phyloP scores from a whole-genome alignment of 805 yeast genomes.

The Yarrowia divulgata region DNA sequence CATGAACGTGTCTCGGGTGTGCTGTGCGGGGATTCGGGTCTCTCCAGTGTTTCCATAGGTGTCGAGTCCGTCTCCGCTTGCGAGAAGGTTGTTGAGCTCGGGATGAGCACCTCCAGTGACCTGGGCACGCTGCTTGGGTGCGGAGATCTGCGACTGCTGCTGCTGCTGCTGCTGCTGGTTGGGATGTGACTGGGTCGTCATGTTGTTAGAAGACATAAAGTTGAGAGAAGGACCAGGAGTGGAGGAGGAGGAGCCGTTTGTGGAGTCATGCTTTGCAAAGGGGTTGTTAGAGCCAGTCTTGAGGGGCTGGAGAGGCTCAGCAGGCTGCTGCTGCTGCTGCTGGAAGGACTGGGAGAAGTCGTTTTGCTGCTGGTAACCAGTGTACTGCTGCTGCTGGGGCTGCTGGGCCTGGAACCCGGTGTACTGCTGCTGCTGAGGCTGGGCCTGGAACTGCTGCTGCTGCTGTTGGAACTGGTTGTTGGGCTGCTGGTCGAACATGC shows the following conservation, averaged over 20 bases:
- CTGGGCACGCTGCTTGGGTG: slow-evolving; percentile 45
- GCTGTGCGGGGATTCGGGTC: slow-evolving; percentile 88
- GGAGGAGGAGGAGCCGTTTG: slow-evolving; percentile 13
- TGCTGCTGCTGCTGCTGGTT: slow-evolving; percentile 45
- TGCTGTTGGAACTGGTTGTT: slow-evolving; percentile 42
- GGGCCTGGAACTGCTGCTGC: slow-evolving; percentile 60
- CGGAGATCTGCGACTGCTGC: slow-evolving; percentile 47
- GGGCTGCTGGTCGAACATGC: slow-evolving; percentile 41
- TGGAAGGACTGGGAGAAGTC: slow-evolving; percentile 61
- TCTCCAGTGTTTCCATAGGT: slow-evolving; percentile 91
- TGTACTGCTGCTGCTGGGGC: slow-evolving; percentile 61
- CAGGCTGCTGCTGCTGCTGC: slow-evolving; percentile 71
- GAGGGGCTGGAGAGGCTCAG: slow-evolving; percentile 66
- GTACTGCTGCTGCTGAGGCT: slow-evolving; percentile 57
- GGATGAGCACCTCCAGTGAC: slow-evolving; percentile 45
- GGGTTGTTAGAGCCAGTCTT: slow-evolving; percentile 82
- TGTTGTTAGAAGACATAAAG: slow-evolving; percentile 36
- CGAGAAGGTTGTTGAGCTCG: slow-evolving; percentile 78
- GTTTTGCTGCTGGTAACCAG: slow-evolving; percentile 55
- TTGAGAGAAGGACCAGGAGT: slow-evolving; percentile 37
- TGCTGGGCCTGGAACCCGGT: slow-evolving; percentile 45
- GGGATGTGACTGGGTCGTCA: slow-evolving; percentile 29
- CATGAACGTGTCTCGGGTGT: slow-evolving; percentile 81
- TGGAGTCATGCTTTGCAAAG: slow-evolving; percentile 57
- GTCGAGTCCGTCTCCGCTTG: slow-evolving; percentile 90